Evolutionary conservation across 2,329 filamentous ascomycete species (phyloP).

Genomic region (Calonectria honghensis): DNA sequence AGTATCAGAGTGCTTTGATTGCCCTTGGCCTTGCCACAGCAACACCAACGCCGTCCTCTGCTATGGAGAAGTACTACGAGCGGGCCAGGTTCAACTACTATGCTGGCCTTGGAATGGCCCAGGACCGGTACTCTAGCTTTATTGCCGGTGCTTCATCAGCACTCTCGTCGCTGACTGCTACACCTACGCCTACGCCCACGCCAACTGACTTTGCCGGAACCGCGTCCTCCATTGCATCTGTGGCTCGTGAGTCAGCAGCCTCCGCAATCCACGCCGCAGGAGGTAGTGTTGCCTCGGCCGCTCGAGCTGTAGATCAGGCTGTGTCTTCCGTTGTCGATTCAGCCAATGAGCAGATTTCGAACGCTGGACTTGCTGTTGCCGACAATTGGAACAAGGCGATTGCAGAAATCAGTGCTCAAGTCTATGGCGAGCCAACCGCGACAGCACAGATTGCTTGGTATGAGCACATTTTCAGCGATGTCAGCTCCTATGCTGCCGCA

Average conservation of each 20-base stretch:
- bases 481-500: conserved; percentile 75
- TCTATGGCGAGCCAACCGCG: conserved; percentile 80
- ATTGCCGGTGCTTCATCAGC: conserved; percentile 82
- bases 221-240: conserved; percentile 70
- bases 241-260: conserved; percentile 67
- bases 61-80: conserved; percentile 75
- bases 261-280: conserved; percentile 64
- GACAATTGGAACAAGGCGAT: conserved; percentile 68
- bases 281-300: conserved; percentile 64
- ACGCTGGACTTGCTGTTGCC: conserved; percentile 61
- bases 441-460: conserved; percentile 76
- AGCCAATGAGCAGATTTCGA: conserved; percentile 62
- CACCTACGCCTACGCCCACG: conserved; percentile 77
- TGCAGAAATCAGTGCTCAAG: conserved; percentile 78
- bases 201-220: conserved; percentile 71
- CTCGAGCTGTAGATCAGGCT: conserved; percentile 62
- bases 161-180: conserved; percentile 75
- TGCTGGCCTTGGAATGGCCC: conserved; percentile 84
- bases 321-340: conserved; percentile 67
- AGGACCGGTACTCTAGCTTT: conserved; percentile 87
- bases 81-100: conserved; percentile 82
- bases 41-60: conserved; percentile 69
- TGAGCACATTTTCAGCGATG: conserved; percentile 66
- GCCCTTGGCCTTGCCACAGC: conserved; percentile 78
- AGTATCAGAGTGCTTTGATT: conserved; percentile 81